Base-by-base conservation (phyloP, 176 grass and related monocot species). In the Guadua angustifolia region DNA sequence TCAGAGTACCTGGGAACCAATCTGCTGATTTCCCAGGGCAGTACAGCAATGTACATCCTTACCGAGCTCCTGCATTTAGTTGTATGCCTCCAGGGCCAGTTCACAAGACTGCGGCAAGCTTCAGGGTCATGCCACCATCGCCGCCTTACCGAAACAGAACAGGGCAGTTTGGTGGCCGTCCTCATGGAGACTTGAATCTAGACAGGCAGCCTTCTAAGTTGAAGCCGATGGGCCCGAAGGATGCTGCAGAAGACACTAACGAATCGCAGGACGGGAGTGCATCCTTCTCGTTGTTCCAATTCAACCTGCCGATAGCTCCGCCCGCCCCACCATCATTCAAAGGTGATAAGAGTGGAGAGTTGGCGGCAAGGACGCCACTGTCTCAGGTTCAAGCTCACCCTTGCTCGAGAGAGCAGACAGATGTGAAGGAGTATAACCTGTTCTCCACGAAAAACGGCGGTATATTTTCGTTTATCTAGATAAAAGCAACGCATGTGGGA, bases 211-310 rank as follows among this genome's bases (percentile, higher is more conserved):
- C 57, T 76, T 83, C 89, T 13, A 69, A 80, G 75, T 9, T 58
- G 71, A 66, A 77, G 42, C 32, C 63, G 4, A 58, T 51, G 14
- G 82, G 13, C 22, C 79, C 47, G 69, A 88, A 74, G 53, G 57
- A 58, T 82, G 68, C 42, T 57, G 5, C 32, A 49, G 84, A 86
- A 87, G 82, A 83, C 32, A 79, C 64, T 46, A 71, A 56, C 62
- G 79, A 79, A 78, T 76, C 33, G 21, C 68, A 75, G 16, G 83
- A 82, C 19, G 75, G 21, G 3, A 86, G 46, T 80, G 74, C 91
- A 25, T 86, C 89, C 73, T 98, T 98, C 80, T 98, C 96, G 5
- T 76, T 98, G 63, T 98, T 98, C 70, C 96, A 98, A 13, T 98
- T 90, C 81, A 92, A 92, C 51, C 83, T 90, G 47, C 96, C 91